phyloP scores from a whole-genome alignment of 345 rosid species.

The Noccaea caerulescens region DNA sequence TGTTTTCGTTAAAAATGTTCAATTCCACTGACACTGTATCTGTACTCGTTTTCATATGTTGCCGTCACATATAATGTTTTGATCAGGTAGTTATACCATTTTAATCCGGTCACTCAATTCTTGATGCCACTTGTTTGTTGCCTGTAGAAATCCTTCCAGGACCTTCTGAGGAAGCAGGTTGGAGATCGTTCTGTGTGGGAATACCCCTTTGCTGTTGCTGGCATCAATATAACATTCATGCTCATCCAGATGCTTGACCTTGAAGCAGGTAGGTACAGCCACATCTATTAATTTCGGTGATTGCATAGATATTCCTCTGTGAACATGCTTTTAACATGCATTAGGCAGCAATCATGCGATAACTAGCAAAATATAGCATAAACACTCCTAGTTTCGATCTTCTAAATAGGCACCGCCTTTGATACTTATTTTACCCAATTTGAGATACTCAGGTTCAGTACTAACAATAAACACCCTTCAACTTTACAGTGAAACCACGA shows the following conservation, averaged over 20 bases:
- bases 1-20: background rate
- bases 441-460: conserved; percentile 11
- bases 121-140: background rate
- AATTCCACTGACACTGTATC: background rate
- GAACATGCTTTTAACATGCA: background rate
- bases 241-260: conserved; percentile 99
- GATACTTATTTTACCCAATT: background rate
- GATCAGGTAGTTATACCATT: background rate
- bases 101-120: conserved; percentile 1
- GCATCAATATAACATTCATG: conserved; percentile 98
- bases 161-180: conserved; percentile 85
- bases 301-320: background rate
- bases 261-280: conserved; percentile 95
- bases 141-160: conserved; percentile 81
- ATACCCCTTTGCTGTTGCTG: conserved; percentile 99
- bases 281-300: background rate
- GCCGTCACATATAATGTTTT: background rate
- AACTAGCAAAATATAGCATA: conserved; percentile 4
- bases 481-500: conserved; percentile 79
- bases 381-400: conserved; percentile 2
- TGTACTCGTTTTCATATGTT: background rate
- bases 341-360: background rate
- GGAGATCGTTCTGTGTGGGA: conserved; percentile 98
- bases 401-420: background rate
- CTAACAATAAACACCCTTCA: conserved; percentile 37